Base-by-base conservation (phyloP, 1,284 basidiomycete species). In the Sporisorium graminicola region DNA sequence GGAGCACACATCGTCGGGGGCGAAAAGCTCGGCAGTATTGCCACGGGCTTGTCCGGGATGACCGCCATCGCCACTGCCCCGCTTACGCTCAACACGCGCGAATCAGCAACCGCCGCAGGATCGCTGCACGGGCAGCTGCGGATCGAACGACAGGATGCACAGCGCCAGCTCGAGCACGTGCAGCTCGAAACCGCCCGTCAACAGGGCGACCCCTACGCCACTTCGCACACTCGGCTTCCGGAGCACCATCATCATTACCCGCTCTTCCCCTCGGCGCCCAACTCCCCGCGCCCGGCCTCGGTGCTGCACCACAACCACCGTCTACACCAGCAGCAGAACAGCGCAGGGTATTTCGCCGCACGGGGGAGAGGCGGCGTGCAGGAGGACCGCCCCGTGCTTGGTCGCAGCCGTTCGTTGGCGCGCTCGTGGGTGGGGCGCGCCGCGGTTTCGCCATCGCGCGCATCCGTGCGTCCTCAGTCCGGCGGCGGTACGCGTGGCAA, bases 171-270 rank as follows among this genome's bases (percentile, higher is more conserved):
- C 1, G 49, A 58, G 12, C 69, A 74, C 26, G 75, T 81, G 4
- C 72, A 70, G 42, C 58, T 81, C 43, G 81, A 82, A 54, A 77
- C 64, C 16, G 81, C 79, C 5, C 52, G 79, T n/a, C 79, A 81
- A 27, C 81, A 82, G 52, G 79, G 79, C 18, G 79, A 78, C 22
- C 77, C 73, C 2, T 66, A 58, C 26, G 74, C 75, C 0, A 62
- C 56, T 16, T 29, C 59, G 5, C 56, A 65, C 56, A 62, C 63
- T 1, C 68, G 50, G 2, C 9, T 65, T 0, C 47, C 27, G 4
- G 54, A 53, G 12, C 49, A 50, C 26, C 73, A 63, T 24, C 56
- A 58, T 14, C 68, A 64, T 29, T 67, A 69, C 40, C 62, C 60
- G 14, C 44, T 40, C 4, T 44, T 24, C 12, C 50, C 54, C 3